A percentile compares a stretch with the other conserved stretches of the same genome.
phyloP scores from a whole-genome alignment of 257 asterid genomes.

The Lithospermum erythrorhizon region DNA sequence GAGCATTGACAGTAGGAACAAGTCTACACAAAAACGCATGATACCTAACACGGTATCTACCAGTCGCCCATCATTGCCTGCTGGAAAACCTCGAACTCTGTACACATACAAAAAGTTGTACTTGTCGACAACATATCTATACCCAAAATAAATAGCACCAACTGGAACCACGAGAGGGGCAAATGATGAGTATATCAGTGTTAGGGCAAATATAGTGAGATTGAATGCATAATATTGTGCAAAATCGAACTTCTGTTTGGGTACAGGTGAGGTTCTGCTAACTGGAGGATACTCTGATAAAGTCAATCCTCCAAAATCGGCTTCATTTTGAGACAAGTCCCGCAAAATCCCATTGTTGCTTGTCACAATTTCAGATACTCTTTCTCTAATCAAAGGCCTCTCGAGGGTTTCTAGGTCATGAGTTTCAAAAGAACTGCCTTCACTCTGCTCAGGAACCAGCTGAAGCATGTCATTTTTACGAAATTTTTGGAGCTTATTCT shows the following conservation, averaged over 20 bases:
- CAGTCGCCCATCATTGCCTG: slow-evolving; percentile 93
- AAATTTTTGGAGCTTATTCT: slow-evolving; percentile 70
- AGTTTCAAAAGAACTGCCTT: slow-evolving; percentile 61
- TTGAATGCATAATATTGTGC: slow-evolving; percentile 94
- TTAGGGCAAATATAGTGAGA: slow-evolving; percentile 89
- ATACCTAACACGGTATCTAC: slow-evolving; percentile 78
- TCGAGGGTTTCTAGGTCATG: slow-evolving; percentile 48
- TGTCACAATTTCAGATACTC: slow-evolving; percentile 30
- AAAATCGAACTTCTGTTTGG: slow-evolving; percentile 83
- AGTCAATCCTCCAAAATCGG: slow-evolving; percentile 52
- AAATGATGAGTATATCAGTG: slow-evolving; percentile 74
- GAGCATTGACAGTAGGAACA: slow-evolving; percentile 71
- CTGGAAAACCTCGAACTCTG: slow-evolving; percentile 92
- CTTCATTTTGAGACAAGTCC: slow-evolving; percentile 34
- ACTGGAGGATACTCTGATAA: slow-evolving; percentile 86
- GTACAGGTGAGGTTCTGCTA: slow-evolving; percentile 96
- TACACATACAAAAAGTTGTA: slow-evolving; percentile 90
- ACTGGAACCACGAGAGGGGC: slow-evolving; percentile 97
- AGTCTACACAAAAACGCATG: slow-evolving; percentile 74
- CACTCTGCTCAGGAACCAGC: slow-evolving; percentile 77
- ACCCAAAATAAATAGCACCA: slow-evolving; percentile 86
- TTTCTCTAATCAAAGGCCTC: slow-evolving; percentile 62
- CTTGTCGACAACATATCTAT: slow-evolving; percentile 84
- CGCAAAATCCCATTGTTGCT: slow-evolving; percentile 33
- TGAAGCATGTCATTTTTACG: slow-evolving; percentile 93